Base-by-base conservation (phyloP, 2,329 filamentous ascomycete species). In the Fusarium graminum region DNA sequence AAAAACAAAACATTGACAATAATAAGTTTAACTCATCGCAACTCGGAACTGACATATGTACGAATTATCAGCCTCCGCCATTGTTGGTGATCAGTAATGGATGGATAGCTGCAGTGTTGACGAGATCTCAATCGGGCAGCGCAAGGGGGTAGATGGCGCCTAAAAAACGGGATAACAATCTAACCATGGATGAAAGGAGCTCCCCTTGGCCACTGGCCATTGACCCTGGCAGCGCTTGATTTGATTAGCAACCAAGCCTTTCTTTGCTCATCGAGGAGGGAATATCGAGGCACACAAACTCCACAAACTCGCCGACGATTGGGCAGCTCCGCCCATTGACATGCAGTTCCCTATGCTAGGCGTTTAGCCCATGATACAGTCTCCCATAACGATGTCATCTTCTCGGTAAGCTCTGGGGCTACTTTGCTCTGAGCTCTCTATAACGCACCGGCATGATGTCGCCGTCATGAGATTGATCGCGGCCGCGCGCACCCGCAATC, bases 121-220 rank as follows among this genome's bases (percentile, higher is more conserved):
- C 63, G 67, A 72, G 68, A 72, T 72, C 70, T 64, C 60, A 68
- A 72, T 71, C 63, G 59, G 62, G 69, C 55, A 70, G 56, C 61
- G 51, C 59, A 66, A 68, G 68, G 60, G 60, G 57, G 46, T 50
- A 67, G 47, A 44, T 53, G 60, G 60, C 65, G 65, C 64, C 51
- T 52, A 55, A 52, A 52, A 40, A 30, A 17, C 22, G n/a, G 19
- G 43, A 32, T 38, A 46, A 65, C 40, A 59, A 46, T 6, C 22
- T 22, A 22, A 4, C 22, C 22, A 22, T 22, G 22, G 22, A 22
- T 22, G 6, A 57, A 61, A 58, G 57, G 59, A 62, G 39, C 36
- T 30, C 32, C 56, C 58, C 46, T 54, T n/a, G 41, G 26, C 29
- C 57, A 39, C 39, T 50, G 40, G 50, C 47, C 39, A 60, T 52